A percentile compares a stretch with the other conserved stretches of the same genome.
phyloP scores from a whole-genome alignment of 306 rosid species.

The Hippophae gyantsensis region DNA sequence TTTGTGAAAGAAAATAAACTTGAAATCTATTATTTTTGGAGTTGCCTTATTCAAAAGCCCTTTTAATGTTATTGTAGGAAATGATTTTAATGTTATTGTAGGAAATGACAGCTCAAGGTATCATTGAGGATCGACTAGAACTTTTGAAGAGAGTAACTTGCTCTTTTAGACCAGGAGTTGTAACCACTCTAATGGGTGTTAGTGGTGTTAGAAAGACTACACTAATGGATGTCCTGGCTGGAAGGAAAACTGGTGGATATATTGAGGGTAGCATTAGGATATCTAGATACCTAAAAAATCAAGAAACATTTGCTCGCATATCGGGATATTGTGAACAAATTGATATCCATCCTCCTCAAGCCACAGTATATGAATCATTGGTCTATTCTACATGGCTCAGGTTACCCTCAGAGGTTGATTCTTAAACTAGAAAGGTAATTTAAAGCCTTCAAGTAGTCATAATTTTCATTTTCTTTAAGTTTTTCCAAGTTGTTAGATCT shows the following conservation, averaged over 20 bases:
- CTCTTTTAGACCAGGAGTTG: constrained; percentile 82
- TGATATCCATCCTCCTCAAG: constrained; percentile 88
- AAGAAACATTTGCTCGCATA: constrained; percentile 86
- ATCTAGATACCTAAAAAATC: constrained; percentile 64
- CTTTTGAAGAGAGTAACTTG: constrained; percentile 85
- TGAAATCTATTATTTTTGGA: no score
- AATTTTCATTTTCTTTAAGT: background rate
- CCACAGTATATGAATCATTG: constrained; percentile 69
- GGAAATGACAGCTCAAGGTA: constrained; percentile 80
- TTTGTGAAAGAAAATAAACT: no score
- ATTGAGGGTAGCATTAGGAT: constrained; percentile 60
- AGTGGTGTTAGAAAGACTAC: constrained; percentile 99
- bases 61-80: constrained; percentile 11
- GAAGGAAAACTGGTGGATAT: constrained; percentile 83
- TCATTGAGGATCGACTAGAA: constrained; percentile 49
- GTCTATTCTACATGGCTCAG: constrained; percentile 85
- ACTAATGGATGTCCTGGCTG: constrained; percentile 80
- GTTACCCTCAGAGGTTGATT: constrained; percentile 61
- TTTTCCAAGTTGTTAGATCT: background rate
- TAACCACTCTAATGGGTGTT: constrained; percentile 94
- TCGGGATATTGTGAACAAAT: constrained; percentile 82
- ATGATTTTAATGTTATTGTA: constrained; percentile 10
- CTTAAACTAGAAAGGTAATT: constrained; percentile 51
- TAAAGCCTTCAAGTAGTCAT: background rate
- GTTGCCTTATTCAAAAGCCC: no score